phyloP scores from a whole-genome alignment of 306 rosid genomes.

The Mimosa pudica region DNA sequence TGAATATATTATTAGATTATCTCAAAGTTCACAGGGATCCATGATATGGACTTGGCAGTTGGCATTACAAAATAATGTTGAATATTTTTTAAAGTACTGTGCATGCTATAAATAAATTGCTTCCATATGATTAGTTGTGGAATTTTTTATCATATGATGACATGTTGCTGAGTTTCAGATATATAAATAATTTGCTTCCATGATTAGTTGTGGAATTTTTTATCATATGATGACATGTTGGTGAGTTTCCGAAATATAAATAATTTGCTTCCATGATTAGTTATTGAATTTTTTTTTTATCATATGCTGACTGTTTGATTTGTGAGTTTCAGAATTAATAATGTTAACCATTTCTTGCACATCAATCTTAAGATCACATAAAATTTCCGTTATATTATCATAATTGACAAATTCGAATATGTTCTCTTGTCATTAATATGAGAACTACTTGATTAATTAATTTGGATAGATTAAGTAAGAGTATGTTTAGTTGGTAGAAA shows the following conservation, averaged over 20 bases:
- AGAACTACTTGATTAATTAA: no score
- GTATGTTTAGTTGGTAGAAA: no score
- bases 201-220: not conserved
- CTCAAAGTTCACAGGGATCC: constrained; percentile 4
- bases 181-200: not conserved
- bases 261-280: not conserved
- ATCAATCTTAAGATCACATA: not conserved
- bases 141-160: not conserved
- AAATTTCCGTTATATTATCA: no score
- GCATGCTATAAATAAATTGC: not conserved
- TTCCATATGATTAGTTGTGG: not conserved
- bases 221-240: not conserved
- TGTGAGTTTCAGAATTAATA: not conserved
- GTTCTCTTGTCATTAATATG: no score
- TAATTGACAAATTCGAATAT: not conserved
- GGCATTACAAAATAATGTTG: not conserved
- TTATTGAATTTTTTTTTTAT: no score
- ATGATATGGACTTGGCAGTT: not conserved
- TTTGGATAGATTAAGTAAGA: no score
- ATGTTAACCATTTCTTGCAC: not conserved
- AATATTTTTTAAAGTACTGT: no score
- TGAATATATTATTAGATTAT: constrained; percentile 25
- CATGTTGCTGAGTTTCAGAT: not conserved
- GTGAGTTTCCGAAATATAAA: no score
- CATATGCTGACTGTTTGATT: not conserved